Base-by-base conservation (phyloP, 805 yeast species). In the Grigorovia jiainica region DNA sequence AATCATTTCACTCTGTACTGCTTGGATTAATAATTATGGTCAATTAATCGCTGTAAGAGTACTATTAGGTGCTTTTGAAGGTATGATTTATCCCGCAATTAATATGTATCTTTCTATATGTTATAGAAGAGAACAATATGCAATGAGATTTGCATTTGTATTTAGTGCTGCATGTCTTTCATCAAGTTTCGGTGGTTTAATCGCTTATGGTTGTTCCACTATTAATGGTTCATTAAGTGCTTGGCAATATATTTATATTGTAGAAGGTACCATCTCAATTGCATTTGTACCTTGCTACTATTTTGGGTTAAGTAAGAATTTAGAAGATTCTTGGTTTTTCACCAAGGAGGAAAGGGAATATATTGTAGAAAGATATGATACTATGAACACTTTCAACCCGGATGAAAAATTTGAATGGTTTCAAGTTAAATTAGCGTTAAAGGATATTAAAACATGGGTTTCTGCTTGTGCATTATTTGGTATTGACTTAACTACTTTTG, bases 141-240 rank as follows among this genome's bases (percentile, higher is more conserved):
- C 75, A 1, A 58, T 65, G 20, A 60, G 79, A 37, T 60, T 71
- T 46, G 68, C 76, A 5, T 65, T 67, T 42, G 66, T 76, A 36
- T 74, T 74, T 52, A 64, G 72, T 27, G 70, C 76, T 23, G 72
- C 80, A 7, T 72, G 75, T 43, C 53, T 76, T 32, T 70, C 79
- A 7, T 71, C 76, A 34, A 76, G 77, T 1, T 73, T 76, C 54
- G 77, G 78, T 40, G 81, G 82, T 13, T 56, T 72, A 19, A 63
- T 73, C 23, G 68, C 72, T 0, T 68, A 64, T 44, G 79, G 73
- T 17, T 63, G 76, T 38, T 54, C 68, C 9, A 54, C 58, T 27
- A 64, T 71, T 47, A 54, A 62, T 36, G 71, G 70, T 7, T 61
- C 64, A 1, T 53, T 68, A 49, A 65, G 55, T 33, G 74, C 73